These are phyloP conservation scores for Candida succiphila DNA, from an alignment of 805 yeast genomes.

Conservation along the genomic window DNA sequence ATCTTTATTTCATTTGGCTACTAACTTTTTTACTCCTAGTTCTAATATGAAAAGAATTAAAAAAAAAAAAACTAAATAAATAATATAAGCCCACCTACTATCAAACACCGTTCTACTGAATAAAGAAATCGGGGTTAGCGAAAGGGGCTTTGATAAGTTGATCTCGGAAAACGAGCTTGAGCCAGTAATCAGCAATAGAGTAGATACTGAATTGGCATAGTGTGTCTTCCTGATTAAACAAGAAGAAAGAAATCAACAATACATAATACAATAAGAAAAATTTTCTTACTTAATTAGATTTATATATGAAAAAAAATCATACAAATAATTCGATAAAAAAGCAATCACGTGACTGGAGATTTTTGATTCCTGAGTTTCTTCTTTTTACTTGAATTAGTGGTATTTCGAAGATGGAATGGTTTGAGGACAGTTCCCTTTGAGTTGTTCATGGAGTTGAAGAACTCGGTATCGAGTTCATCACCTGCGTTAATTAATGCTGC, in stretches of 20 bases:
- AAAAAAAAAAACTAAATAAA: not conserved
- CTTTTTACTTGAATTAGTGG: slow-evolving; percentile 33
- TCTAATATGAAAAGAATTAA: not conserved
- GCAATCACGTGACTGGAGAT: too few species aligned
- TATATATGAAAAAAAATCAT: too few species aligned
- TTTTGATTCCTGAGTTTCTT: too few species aligned
- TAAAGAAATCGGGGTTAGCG: slow-evolving; percentile 26
- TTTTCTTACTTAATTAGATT: too few species aligned
- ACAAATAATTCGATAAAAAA: too few species aligned
- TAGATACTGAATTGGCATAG: too few species aligned
- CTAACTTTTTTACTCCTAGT: slow-evolving; percentile 6
- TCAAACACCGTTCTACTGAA: slow-evolving; percentile 27
- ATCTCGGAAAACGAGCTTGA: too few species aligned
- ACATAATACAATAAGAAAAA: too few species aligned
- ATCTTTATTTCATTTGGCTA: slow-evolving; percentile 1
- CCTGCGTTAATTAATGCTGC: slow-evolving; percentile 74
- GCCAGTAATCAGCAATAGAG: too few species aligned
- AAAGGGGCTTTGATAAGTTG: slow-evolving; percentile 16
- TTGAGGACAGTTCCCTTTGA: slow-evolving; percentile 52
- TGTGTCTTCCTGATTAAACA: too few species aligned
- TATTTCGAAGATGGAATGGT: slow-evolving; percentile 59
- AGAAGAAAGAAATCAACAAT: too few species aligned
- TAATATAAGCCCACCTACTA: slow-evolving; percentile 26
- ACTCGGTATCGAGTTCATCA: slow-evolving; percentile 76
- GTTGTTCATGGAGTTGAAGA: slow-evolving; percentile 60